phyloP scores from a whole-genome alignment of 2,329 filamentous ascomycete species.

The Paecilomyces sp. region DNA sequence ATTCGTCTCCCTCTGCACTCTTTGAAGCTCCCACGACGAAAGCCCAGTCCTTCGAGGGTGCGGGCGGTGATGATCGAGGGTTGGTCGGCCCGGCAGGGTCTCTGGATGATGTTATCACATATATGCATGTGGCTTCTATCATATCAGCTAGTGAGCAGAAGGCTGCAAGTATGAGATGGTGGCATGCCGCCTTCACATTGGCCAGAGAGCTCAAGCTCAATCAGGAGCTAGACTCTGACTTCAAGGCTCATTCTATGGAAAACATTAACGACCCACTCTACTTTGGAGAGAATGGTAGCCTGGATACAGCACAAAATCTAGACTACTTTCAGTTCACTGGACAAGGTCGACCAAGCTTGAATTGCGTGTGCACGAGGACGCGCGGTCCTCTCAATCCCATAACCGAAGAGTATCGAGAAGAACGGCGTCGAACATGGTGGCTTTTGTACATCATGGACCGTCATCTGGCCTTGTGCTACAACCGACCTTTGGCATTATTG shows the following conservation, averaged over 20 bases:
- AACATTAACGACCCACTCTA: conserved; percentile 17
- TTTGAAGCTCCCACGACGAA: conserved; percentile 58
- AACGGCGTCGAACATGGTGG: conserved; percentile 89
- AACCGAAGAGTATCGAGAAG: conserved; percentile 80
- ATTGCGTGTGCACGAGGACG: conserved; percentile 15
- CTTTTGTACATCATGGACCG: conserved; percentile 84
- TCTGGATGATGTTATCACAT: conserved; percentile 83
- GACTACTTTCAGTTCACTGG: not conserved
- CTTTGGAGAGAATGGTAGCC: conserved; percentile 21
- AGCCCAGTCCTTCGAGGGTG: conserved; percentile 54
- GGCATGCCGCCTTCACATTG: conserved; percentile 89
- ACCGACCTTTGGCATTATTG: conserved; percentile 79
- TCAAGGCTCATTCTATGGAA: conserved; percentile 37
- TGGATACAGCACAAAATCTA: not conserved
- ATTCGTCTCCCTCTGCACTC: conserved; percentile 65
- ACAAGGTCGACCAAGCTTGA: not conserved
- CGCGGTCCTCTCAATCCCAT: conserved; percentile 28
- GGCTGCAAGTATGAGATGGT: conserved; percentile 84
- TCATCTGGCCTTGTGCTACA: conserved; percentile 85
- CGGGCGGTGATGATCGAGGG: conserved; percentile 31
- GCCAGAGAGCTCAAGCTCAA: conserved; percentile 82
- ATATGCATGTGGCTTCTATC: conserved; percentile 84
- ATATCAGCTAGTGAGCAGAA: conserved; percentile 93
- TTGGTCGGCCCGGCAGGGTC: conserved; percentile 65
- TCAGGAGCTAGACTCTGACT: conserved; percentile 59